Conservation (phyloP, 1,284 basidiomycete genomes). For the Coniferiporia weirii region DNA sequence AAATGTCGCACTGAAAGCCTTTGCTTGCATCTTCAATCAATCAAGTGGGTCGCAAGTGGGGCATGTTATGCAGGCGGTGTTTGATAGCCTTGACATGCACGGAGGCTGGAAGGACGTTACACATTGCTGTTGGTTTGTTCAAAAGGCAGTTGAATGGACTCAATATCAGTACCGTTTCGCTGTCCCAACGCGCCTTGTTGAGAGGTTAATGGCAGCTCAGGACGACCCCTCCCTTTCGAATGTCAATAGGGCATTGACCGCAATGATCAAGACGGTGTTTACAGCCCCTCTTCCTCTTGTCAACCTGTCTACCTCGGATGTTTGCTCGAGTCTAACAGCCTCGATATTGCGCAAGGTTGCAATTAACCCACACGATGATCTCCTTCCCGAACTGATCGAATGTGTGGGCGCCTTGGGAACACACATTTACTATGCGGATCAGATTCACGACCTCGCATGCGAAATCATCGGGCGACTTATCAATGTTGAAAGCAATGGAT, state of each 20-base stretch:
- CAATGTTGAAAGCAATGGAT: conserved; percentile 61
- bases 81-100: conserved; percentile 59
- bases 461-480: conserved; percentile 80
- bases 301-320: conserved; percentile 88
- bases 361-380: conserved; percentile 57
- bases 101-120: conserved; percentile 69
- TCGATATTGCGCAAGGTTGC: conserved; percentile 71
- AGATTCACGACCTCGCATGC: conserved; percentile 88
- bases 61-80: conserved; percentile 64
- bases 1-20: conserved; percentile 65
- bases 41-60: conserved; percentile 76
- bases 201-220: conserved; percentile 68
- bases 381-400: conserved; percentile 69
- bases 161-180: conserved; percentile 91
- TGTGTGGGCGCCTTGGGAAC: conserved; percentile 82
- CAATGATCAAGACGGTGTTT: conserved; percentile 83
- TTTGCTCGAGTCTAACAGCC: conserved; percentile 72
- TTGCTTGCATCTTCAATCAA: conserved; percentile 72
- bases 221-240: conserved; percentile 49
- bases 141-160: conserved; percentile 76
- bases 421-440: conserved; percentile 94
- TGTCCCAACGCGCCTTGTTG: conserved; percentile 81
- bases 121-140: conserved; percentile 81
- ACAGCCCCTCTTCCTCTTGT: conserved; percentile 79
- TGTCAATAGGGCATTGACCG: conserved; percentile 67